phyloP scores from a whole-genome alignment of 768 basidiomycete species.

The Russula sp. region DNA sequence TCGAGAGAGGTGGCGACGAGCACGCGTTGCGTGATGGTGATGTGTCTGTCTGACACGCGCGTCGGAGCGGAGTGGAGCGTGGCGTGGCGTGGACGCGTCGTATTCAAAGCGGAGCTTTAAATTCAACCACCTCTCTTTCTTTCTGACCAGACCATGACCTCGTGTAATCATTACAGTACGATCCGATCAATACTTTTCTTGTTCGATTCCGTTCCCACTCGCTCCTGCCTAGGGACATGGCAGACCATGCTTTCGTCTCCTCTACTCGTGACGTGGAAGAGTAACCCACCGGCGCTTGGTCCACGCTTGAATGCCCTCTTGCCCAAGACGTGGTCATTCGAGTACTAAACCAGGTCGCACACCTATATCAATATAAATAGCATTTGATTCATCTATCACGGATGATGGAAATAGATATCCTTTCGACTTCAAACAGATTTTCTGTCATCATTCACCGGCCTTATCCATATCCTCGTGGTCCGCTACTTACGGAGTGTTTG shows the following conservation, averaged over 20 bases:
- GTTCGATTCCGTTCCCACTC: slow-evolving; percentile 42
- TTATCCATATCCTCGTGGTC: not conserved
- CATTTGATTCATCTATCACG: not conserved
- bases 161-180: not conserved
- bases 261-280: slow-evolving; percentile 71
- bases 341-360: slow-evolving; percentile 72
- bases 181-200: slow-evolving; percentile 18
- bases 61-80: not conserved
- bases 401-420: not conserved
- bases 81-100: not conserved
- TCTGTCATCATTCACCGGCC: not conserved
- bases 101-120: slow-evolving; percentile 17
- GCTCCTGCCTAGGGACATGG: slow-evolving; percentile 75
- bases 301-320: slow-evolving; percentile 73
- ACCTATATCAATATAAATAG: not conserved
- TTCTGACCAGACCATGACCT: too few species aligned
- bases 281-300: slow-evolving; percentile 41
- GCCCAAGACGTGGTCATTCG: slow-evolving; percentile 51
- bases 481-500: slow-evolving; percentile 8
- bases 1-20: slow-evolving; percentile 3
- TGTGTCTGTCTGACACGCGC: not conserved
- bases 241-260: slow-evolving; percentile 68
- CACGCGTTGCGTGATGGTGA: slow-evolving; percentile 10
- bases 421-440: too few species aligned
- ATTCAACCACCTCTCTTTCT: not conserved